phyloP scores from a whole-genome alignment of 805 yeast genomes.

The Candida khao-thaluensis region DNA sequence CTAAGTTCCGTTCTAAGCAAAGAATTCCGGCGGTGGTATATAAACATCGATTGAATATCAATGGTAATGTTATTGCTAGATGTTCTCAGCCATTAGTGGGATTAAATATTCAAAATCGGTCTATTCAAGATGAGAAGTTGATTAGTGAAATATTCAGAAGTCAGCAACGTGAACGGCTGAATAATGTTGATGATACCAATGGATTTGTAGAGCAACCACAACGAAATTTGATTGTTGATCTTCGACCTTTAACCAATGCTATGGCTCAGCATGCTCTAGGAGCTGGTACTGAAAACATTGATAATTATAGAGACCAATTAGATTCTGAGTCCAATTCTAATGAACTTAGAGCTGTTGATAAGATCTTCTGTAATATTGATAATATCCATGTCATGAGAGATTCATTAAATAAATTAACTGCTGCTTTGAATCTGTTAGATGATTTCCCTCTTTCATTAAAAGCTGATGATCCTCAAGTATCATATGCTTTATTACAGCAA shows the following conservation, averaged over 20 bases:
- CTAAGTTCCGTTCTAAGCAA: slow-evolving; percentile 79
- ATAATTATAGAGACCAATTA: slow-evolving; percentile 60
- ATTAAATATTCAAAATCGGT: slow-evolving; percentile 71
- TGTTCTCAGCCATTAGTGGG: slow-evolving; percentile 95
- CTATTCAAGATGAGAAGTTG: slow-evolving; percentile 87
- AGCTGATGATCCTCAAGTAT: slow-evolving; percentile 14
- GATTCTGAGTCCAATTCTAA: background rate
- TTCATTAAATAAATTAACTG: slow-evolving; percentile 61
- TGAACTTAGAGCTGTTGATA: slow-evolving; percentile 40
- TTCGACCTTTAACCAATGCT: slow-evolving; percentile 91
- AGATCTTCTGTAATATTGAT: slow-evolving; percentile 85
- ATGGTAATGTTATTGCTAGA: slow-evolving; percentile 77
- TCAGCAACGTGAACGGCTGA: slow-evolving; percentile 38
- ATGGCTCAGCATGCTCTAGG: slow-evolving; percentile 96
- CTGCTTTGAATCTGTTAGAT: slow-evolving; percentile 68
- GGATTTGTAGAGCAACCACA: slow-evolving; percentile 36
- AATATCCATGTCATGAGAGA: slow-evolving; percentile 96
- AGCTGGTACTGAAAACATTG: slow-evolving; percentile 96
- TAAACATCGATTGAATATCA: slow-evolving; percentile 54
- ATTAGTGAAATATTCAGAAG: slow-evolving; percentile 70
- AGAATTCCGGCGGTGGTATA: slow-evolving; percentile 83
- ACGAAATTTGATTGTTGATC: slow-evolving; percentile 76
- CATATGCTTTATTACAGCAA: slow-evolving; percentile 40
- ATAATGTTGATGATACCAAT: slow-evolving; percentile 17
- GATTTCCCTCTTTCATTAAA: slow-evolving; percentile 38